These are phyloP conservation scores for Argentina anserina DNA, from an alignment of 306 rosid genomes.

Conservation along the genomic window DNA sequence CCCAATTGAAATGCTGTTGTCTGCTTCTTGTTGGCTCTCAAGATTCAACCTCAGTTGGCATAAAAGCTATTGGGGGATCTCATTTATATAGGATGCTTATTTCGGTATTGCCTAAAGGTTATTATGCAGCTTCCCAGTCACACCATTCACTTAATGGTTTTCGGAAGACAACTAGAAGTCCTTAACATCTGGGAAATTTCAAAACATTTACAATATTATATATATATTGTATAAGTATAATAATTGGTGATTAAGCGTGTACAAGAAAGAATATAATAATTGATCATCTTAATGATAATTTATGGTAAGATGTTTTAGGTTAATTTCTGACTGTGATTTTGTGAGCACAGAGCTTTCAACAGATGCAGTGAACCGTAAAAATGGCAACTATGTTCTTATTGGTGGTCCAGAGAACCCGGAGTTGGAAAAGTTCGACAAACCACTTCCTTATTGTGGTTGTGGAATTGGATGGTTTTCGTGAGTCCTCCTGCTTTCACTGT, in stretches of 20 bases:
- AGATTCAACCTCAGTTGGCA: not conserved
- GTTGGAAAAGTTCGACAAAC: slow-evolving; percentile 65
- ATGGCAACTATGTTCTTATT: slow-evolving; percentile 54
- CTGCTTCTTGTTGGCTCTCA: not conserved
- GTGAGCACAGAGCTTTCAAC: slow-evolving; percentile 35
- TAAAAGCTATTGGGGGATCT: not conserved
- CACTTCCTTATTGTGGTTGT: slow-evolving; percentile 87
- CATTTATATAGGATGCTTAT: not conserved
- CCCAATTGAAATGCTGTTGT: not conserved
- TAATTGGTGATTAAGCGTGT: not conserved
- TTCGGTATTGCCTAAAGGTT: not conserved
- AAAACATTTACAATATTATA: too few relatives aligned
- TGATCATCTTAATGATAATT: not conserved
- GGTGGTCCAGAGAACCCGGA: slow-evolving; percentile 65
- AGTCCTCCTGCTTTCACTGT: slow-evolving; percentile 31
- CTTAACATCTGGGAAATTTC: not conserved
- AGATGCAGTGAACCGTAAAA: slow-evolving; percentile 39
- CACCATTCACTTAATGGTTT: slow-evolving; percentile 6
- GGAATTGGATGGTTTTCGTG: slow-evolving; percentile 98
- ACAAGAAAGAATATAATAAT: not conserved
- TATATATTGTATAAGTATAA: too few relatives aligned
- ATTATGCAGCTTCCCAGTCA: not conserved
- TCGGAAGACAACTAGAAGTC: not conserved
- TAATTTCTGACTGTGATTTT: slow-evolving; percentile 29
- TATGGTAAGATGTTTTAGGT: slow-evolving; percentile 2